Percentiles rank a stretch among this genome's conserved stretches.
phyloP scores from a whole-genome alignment of 2,329 filamentous ascomycete genomes.

The Neofusicoccum cordaticola region DNA sequence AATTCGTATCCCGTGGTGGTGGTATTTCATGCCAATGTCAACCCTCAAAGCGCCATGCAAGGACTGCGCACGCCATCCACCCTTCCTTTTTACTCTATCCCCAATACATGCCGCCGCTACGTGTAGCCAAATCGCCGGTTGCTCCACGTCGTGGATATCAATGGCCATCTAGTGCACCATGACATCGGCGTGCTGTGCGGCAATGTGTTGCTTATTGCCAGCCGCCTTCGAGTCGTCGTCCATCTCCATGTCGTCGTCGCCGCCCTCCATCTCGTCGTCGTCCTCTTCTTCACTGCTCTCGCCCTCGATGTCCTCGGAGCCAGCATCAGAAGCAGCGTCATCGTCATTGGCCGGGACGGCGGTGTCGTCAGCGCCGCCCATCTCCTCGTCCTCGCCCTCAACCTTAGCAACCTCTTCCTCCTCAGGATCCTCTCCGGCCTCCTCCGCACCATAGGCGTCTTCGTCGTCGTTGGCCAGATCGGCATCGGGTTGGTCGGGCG shows the following conservation, averaged over 20 bases:
- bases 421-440: constrained; percentile 68
- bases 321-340: constrained; percentile 64
- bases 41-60: constrained; percentile 2
- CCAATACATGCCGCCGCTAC: neutral
- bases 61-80: neutral
- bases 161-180: constrained; percentile 36
- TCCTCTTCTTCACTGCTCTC: constrained; percentile 72
- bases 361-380: constrained; percentile 66
- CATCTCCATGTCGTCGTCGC: constrained; percentile 58
- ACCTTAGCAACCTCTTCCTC: constrained; percentile 37
- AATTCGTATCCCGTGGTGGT: constrained; percentile 1
- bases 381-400: constrained; percentile 67
- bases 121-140: neutral
- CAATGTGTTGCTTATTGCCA: constrained; percentile 26
- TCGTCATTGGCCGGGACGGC: constrained; percentile 57
- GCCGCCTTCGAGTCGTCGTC: constrained; percentile 45
- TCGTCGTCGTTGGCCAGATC: constrained; percentile 80
- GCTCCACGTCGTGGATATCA: neutral
- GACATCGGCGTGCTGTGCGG: constrained; percentile 28
- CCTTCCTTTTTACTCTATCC: neutral
- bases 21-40: constrained; percentile 14
- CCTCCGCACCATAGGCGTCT: constrained; percentile 86
- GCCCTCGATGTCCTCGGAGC: constrained; percentile 74
- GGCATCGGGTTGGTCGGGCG: constrained; percentile 94
- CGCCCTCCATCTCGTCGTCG: constrained; percentile 62